phyloP scores from a whole-genome alignment of 805 yeast species.

The Candida vaughaniae region DNA sequence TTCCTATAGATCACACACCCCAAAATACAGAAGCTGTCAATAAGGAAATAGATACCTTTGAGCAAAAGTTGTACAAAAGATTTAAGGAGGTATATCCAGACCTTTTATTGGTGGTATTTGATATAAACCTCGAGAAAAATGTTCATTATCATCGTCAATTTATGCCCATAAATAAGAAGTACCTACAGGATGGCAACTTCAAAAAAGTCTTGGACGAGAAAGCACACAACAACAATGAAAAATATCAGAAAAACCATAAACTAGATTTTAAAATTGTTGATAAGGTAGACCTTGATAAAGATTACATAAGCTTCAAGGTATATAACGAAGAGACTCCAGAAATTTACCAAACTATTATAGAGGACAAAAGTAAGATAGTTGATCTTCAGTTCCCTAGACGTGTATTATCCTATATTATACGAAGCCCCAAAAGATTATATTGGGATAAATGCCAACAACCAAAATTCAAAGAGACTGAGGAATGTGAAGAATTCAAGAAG shows the following conservation, averaged over 20 bases:
- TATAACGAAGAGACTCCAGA: conserved; percentile 20
- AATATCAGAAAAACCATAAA: conserved; percentile 39
- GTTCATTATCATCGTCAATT: conserved; percentile 78
- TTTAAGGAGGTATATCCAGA: conserved; percentile 37
- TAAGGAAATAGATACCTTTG: conserved; percentile 48
- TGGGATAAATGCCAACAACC: conserved; percentile 81
- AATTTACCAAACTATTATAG: conserved; percentile 19
- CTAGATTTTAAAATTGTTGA: conserved; percentile 38
- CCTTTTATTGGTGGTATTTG: conserved; percentile 62
- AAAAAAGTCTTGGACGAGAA: conserved; percentile 46
- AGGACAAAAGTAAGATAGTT: conserved; percentile 36
- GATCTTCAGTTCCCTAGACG: conserved; percentile 86
- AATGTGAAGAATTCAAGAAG: conserved; percentile 61
- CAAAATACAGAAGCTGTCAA: conserved; percentile 12
- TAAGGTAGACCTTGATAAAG: conserved; percentile 27
- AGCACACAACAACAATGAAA: conserved; percentile 45
- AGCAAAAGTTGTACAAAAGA: conserved; percentile 50
- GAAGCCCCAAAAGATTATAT: conserved; percentile 57
- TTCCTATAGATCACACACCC: conserved; percentile 76
- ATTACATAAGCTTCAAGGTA: conserved; percentile 35
- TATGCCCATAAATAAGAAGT: conserved; percentile 59
- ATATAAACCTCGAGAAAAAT: conserved; percentile 60
- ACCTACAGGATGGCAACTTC: conserved; percentile 40
- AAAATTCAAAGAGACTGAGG: conserved; percentile 57
- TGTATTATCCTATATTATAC: conserved; percentile 64